phyloP scores from a whole-genome alignment of 2,329 filamentous ascomycete species.

The Pseudocercospora pini-densiflorae region DNA sequence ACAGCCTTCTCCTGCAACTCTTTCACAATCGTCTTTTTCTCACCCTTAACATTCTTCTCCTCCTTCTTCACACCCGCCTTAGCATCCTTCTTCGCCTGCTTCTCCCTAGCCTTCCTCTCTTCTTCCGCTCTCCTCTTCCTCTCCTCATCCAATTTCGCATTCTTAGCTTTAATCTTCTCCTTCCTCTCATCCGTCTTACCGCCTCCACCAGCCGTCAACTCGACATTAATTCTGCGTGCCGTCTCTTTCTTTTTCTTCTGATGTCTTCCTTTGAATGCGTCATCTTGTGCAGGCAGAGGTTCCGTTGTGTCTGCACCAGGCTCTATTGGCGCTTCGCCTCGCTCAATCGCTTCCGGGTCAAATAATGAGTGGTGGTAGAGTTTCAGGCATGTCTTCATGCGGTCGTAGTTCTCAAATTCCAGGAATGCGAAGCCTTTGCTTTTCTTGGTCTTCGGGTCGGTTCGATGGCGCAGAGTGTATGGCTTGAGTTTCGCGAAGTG shows the following conservation, averaged over 20 bases:
- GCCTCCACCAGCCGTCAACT: conserved; percentile 89
- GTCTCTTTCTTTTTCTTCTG: conserved; percentile 49
- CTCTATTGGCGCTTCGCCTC: conserved; percentile 19
- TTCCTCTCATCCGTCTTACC: conserved; percentile 73
- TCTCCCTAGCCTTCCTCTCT: conserved; percentile 50
- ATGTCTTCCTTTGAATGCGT: conserved; percentile 29
- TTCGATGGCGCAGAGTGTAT: conserved; percentile 72
- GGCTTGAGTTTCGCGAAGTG: conserved; percentile 82
- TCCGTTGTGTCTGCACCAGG: conserved; percentile 15
- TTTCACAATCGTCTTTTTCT: conserved; percentile 43
- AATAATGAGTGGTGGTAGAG: conserved; percentile 88
- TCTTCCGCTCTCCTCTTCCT: conserved; percentile 58
- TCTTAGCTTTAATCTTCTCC: conserved; percentile 83
- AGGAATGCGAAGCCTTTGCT: conserved; percentile 83
- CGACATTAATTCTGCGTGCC: conserved; percentile 84
- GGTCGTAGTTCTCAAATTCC: conserved; percentile 83
- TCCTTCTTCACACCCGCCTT: conserved; percentile 35
- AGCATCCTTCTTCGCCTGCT: conserved; percentile 46
- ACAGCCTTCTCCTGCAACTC: conserved; percentile 46
- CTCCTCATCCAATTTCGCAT: conserved; percentile 78
- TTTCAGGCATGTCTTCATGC: conserved; percentile 91
- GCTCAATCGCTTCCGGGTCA: conserved; percentile 45
- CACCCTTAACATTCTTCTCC: conserved; percentile 28
- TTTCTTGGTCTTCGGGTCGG: conserved; percentile 66
- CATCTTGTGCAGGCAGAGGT: conserved; percentile 14